Base-by-base conservation (phyloP, 202 grass and related monocot genomes). In the Brachypodium distachyon region DNA sequence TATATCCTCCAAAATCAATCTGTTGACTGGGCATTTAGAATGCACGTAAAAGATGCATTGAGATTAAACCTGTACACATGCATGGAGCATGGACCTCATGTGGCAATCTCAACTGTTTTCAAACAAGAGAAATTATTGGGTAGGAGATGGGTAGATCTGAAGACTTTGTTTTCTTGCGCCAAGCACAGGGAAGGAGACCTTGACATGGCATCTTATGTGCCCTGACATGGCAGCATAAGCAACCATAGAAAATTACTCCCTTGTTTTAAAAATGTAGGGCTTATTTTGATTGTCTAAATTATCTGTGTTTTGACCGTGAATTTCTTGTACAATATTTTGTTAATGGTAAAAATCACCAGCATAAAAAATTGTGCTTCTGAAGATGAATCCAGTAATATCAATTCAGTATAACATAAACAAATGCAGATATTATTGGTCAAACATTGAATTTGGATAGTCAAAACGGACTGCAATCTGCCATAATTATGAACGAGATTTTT, bases 151-250 rank as follows among this genome's bases (percentile, higher is more conserved):
- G 68, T 79, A 74, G 85, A 87, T 87, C 86, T 70, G 61, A 38
- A 47, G 63, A 49, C 41, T 84, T 88, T 88, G 86, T 80, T 76
- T 80, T 88, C 46, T 88, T 80, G 52, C 47, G 81, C 28, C 75
- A 80, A 70, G 61, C 19, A 74, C 28, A 63, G 46, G 12, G 77
- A 39, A 21, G 43, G 3, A 61, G 74, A 79, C 37, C 19, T 18
- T 67, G 41, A 33, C 60, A 74, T 83, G 52, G 61, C 52, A 83
- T 79, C 75, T 75, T 69, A 51, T 70, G 27, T 55, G 38, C 27
- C 21, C 17, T 57, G 59, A 83, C 65, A 69, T 70, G 69, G 73
- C 56, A 62, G 46, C 70, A 79, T 70, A 76, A 64, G 69, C 62
- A 21, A 68, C 80, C 70, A 26, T 73, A 27, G 70, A 56, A 56